Evolutionary conservation across 140 eudicot genomes (phyloP), one percentile per base, ranked within the genome.

Genomic region (Ambrosia hybrid): DNA sequence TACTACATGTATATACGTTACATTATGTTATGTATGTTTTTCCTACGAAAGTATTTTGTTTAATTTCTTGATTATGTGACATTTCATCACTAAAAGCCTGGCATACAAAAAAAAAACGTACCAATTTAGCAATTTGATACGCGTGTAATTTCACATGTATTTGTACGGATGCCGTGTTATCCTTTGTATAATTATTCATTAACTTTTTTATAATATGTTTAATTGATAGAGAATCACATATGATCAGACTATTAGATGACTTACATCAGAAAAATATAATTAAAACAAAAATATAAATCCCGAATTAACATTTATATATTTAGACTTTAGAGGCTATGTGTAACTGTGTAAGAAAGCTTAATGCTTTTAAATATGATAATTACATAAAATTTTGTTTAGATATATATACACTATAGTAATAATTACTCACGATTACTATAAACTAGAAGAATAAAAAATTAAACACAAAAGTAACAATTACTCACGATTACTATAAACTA

Each of bases 101-200:
- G 10, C 57, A 12, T 6, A 3, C 57, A 9, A 39, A 9, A 64
- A 53, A 53, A 53, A 10, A n/a, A n/a, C 51, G n/a, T 15, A 39
- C 39, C 66, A 52, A 30, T 6, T 62, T 51, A 21, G 13, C 17
- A 16, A 6, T 51, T 53, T 51, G 56, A 51, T 74, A 62, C 3
- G 9, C 33, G 41, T 60, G 66, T 51, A 56, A 57, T 43, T 57
- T 60, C 57, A 38, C 36, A n/a, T 71, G 64, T 51, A 8, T 55
- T 6, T 30, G 15, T 59, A 26, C 6, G 36, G 21, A 61, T 61
- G n/a, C 36, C 5, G 49, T 62, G 48, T 62, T 36, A 62, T 37
- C 12, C 9, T 5, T 13, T 11, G 36, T 37, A 3, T 4, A 11
- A 36, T 61, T 13, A 34, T 38, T 61, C 10, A 11, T 3, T 9